Evolutionary conservation across 345 rosid species (phyloP).

Genomic region (Syzygium oleosum): DNA sequence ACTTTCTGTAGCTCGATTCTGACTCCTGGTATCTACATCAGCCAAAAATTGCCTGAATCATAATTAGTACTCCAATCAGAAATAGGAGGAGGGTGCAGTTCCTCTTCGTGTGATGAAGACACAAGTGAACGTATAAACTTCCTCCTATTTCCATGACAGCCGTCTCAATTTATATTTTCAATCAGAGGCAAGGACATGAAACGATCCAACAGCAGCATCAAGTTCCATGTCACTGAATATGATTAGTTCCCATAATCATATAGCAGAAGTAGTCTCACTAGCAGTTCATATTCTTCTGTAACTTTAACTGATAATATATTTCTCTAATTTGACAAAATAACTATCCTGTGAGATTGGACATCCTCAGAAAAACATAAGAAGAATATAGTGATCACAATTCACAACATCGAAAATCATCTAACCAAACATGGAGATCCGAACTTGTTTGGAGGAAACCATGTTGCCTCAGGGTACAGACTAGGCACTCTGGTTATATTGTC

Average conservation of each 20-base stretch:
- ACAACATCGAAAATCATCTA: not conserved
- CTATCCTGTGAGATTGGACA: not conserved
- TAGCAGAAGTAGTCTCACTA: not conserved
- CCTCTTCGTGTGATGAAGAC: not conserved
- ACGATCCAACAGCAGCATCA: not conserved
- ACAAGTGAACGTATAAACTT: not conserved
- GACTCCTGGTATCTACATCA: slow-evolving; percentile 82
- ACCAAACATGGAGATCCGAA: not conserved
- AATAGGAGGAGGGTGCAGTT: not conserved
- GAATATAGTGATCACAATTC: not conserved
- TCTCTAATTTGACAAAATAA: not conserved
- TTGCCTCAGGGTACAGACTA: not conserved
- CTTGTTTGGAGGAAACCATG: not conserved
- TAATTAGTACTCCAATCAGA: slow-evolving; percentile 22
- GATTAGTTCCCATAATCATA: not conserved
- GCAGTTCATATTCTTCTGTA: not conserved
- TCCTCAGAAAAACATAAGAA: not conserved
- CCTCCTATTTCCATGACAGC: not conserved
- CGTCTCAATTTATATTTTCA: not conserved
- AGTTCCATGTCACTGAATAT: not conserved
- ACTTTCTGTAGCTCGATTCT: slow-evolving; percentile 57
- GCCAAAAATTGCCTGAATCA: slow-evolving; percentile 22
- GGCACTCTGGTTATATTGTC: not conserved
- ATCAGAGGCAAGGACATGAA: not conserved
- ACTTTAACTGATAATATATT: not conserved